Evolutionary conservation across 2,329 filamentous ascomycete species (phyloP).

Genomic region (Aspergillus cejpii): DNA sequence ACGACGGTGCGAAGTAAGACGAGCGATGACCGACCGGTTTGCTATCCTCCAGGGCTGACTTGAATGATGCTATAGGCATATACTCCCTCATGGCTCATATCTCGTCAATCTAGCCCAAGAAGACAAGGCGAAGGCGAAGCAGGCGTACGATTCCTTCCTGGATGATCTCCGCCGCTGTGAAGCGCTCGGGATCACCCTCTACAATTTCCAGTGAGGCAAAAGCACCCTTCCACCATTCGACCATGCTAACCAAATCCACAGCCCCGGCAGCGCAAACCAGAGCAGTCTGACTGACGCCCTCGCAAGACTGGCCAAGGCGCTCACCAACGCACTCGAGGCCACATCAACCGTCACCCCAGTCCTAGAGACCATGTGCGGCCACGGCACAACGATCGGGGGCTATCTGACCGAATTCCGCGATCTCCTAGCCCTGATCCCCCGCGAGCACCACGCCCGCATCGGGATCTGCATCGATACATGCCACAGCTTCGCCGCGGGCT

Average conservation of each 20-base stretch:
- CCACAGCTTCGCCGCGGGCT: conserved; percentile 89
- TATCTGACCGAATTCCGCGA: conserved; percentile 79
- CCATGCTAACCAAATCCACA: conserved; percentile 18
- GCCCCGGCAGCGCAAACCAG: conserved; percentile 71
- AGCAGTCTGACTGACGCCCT: conserved; percentile 63
- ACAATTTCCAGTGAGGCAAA: conserved; percentile 72
- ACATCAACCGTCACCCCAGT: conserved; percentile 73
- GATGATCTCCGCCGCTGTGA: conserved; percentile 86
- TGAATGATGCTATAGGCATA: conserved; percentile 45
- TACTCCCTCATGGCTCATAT: conserved; percentile 91
- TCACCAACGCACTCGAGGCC: conserved; percentile 74
- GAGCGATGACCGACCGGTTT: neutral
- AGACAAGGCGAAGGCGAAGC: conserved; percentile 69
- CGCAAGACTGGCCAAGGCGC: conserved; percentile 67
- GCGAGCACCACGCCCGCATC: conserved; percentile 72
- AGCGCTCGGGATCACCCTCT: conserved; percentile 76
- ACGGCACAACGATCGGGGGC: conserved; percentile 78
- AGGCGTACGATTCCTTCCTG: conserved; percentile 78
- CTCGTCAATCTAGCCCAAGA: conserved; percentile 90
- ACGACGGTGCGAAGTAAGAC: conserved; percentile 55
- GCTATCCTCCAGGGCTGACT: conserved; percentile 1
- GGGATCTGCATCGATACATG: conserved; percentile 97
- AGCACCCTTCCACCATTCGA: neutral
- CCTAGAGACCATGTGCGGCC: conserved; percentile 91
- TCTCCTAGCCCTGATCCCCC: conserved; percentile 65